Base-by-base conservation (phyloP, 2,329 filamentous ascomycete species). In the Pseudopithomyces maydicus region DNA sequence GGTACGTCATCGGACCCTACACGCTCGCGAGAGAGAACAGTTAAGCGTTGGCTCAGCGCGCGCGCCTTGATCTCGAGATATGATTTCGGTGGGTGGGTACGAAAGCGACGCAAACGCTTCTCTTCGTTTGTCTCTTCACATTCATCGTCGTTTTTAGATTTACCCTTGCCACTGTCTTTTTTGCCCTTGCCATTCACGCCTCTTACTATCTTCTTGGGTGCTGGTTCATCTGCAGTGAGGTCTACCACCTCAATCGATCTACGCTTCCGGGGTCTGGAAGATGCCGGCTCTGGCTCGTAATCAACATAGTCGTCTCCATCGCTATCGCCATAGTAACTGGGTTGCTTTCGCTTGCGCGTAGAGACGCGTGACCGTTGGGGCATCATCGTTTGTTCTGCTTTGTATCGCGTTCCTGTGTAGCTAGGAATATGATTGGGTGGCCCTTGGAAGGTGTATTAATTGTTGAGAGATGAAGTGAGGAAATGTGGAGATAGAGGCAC, bases 21-120 rank as follows among this genome's bases (percentile, higher is more conserved):
- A 10, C 81, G 74, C 49, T 70, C 76, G 42, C 85, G 80, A 41
- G 81, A 79, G 20, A 88, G 76, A 7, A 88, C 80, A 54, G 84
- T 85, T 79, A 88, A 84, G 71, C 80, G 77, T 61, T 85, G 83
- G 6, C 77, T 81, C 22, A 72, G 70, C 4, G 83, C 83, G 47
- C 84, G 79, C 2, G 73, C 69, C 12, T 84, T 75, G 56, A 82
- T 77, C 19, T 79, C 74, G 2, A 79, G 61, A 66, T 81, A 85
- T 1, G 74, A 73, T 17, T 72, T 64, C 3, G 84, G 82, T 29
- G 83, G 67, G 32, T 77, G 71, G 6, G 68, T 61, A 26, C 74
- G 73, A 58, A 66, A 71, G 44, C 66, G 66, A 14, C 60, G 62
- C 33, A 71, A 62, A 17, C 74, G 71, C 64, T 72, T 75, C 59